These are phyloP conservation scores for Gracilaria vermiculophylla DNA, from an alignment of 23 red algal genomes.

Conservation along the genomic window DNA sequence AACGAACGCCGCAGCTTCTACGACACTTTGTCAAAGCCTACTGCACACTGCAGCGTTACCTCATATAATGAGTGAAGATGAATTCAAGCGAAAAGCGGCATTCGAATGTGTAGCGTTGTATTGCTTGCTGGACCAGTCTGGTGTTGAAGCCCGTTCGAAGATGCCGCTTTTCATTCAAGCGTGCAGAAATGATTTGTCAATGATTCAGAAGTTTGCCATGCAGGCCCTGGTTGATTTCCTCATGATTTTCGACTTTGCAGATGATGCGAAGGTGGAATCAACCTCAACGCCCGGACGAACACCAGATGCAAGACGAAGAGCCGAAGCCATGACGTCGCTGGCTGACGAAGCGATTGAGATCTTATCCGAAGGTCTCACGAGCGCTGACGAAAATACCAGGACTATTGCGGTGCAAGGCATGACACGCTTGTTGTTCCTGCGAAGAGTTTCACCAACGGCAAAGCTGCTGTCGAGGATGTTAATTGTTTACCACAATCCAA, in stretches of 20 bases:
- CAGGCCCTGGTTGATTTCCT: slow-evolving; percentile 57
- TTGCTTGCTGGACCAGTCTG: slow-evolving; percentile 64
- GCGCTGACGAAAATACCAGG: slow-evolving; percentile 23
- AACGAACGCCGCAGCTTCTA: slow-evolving; percentile 21
- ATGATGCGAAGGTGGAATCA: slow-evolving; percentile 8
- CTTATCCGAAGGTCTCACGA: slow-evolving; percentile 26
- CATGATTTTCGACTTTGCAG: slow-evolving; percentile 60
- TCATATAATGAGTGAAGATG: slow-evolving; percentile 34
- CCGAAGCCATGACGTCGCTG: not conserved
- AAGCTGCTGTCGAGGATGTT: slow-evolving; percentile 41
- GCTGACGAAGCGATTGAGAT: slow-evolving; percentile 11
- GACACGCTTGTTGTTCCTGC: slow-evolving; percentile 34
- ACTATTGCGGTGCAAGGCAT: slow-evolving; percentile 30
- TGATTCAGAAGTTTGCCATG: slow-evolving; percentile 60
- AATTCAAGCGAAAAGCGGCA: slow-evolving; percentile 29
- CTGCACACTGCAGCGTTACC: slow-evolving; percentile 47
- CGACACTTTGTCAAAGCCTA: slow-evolving; percentile 13
- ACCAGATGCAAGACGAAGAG: not conserved
- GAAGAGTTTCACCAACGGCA: slow-evolving; percentile 26
- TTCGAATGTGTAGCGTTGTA: slow-evolving; percentile 53
- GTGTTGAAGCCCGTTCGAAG: slow-evolving; percentile 42
- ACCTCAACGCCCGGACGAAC: not conserved
- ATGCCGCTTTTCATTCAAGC: slow-evolving; percentile 62
- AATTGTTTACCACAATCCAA: slow-evolving; percentile 52
- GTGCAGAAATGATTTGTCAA: slow-evolving; percentile 30